Conservation (phyloP, 176 grass and related monocot genomes). For the Eremochloa ophiuroides region DNA sequence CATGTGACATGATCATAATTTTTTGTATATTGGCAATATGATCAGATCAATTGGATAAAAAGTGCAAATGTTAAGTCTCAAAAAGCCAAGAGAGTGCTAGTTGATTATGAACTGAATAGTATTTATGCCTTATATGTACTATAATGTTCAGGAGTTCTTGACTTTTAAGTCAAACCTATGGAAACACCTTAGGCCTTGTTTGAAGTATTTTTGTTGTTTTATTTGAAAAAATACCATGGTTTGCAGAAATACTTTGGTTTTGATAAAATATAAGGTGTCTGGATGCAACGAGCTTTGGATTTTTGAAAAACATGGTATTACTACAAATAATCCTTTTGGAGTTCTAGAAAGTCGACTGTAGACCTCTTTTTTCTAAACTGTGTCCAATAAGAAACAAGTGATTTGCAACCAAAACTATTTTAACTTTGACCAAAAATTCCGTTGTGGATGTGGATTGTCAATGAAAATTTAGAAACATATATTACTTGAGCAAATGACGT, state of each 20-base stretch:
- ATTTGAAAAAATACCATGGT: not conserved
- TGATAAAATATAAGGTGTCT: not conserved
- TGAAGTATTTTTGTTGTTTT: not conserved
- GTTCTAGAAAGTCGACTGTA: too few relatives aligned
- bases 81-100: constrained; percentile 1
- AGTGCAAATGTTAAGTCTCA: not conserved
- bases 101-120: not conserved
- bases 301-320: not conserved
- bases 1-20: not conserved
- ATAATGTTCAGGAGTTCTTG: not conserved
- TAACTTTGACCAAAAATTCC: not conserved
- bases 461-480: not conserved
- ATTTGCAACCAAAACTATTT: not conserved
- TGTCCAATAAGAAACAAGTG: not conserved
- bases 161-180: not conserved
- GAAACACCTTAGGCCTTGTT: not conserved
- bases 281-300: too few relatives aligned
- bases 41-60: not conserved
- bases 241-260: not conserved
- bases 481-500: not conserved
- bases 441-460: not conserved
- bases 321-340: too few relatives aligned
- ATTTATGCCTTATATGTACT: not conserved
- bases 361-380: too few relatives aligned
- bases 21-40: not conserved